These are phyloP conservation scores for Catharanthus roseus DNA, from an alignment of 257 asterid genomes.

Conservation along the genomic window DNA sequence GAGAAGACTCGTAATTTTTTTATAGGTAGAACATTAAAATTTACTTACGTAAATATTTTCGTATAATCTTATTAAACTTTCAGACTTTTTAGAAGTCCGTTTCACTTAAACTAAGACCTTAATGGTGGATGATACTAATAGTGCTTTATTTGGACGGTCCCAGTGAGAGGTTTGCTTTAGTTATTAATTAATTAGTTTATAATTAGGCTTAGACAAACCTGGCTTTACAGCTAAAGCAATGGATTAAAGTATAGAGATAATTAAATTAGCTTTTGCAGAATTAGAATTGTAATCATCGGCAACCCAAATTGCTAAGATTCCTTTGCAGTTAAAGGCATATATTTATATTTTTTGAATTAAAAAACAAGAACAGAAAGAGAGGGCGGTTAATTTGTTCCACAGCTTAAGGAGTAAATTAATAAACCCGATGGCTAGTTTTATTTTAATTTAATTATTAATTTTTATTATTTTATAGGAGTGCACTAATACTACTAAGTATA, in stretches of 20 bases:
- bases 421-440: conserved; percentile 2
- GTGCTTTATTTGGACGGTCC: conserved; percentile 20
- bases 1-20: no score
- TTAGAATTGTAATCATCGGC: conserved; percentile 9
- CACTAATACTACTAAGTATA: no score
- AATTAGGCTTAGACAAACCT: conserved; percentile 9
- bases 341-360: conserved; percentile 1
- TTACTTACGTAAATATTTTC: no score
- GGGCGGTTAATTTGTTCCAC: conserved; percentile 37
- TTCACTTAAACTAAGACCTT: no score
- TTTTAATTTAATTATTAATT: no score
- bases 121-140: no score
- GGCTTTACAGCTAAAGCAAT: conserved; percentile 33
- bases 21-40: no score
- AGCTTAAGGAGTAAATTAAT: conserved; percentile 33
- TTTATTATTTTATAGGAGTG: no score
- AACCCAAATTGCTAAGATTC: conserved; percentile 19
- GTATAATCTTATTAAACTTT: no score
- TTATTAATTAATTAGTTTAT: background rate
- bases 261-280: conserved; percentile 11
- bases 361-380: background rate
- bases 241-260: conserved; percentile 1
- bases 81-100: no score
- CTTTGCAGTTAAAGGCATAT: conserved; percentile 37
- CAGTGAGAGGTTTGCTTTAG: conserved; percentile 10